These are phyloP conservation scores for Pholiota microspora DNA, from an alignment of 768 basidiomycete genomes.

Conservation along the genomic window DNA sequence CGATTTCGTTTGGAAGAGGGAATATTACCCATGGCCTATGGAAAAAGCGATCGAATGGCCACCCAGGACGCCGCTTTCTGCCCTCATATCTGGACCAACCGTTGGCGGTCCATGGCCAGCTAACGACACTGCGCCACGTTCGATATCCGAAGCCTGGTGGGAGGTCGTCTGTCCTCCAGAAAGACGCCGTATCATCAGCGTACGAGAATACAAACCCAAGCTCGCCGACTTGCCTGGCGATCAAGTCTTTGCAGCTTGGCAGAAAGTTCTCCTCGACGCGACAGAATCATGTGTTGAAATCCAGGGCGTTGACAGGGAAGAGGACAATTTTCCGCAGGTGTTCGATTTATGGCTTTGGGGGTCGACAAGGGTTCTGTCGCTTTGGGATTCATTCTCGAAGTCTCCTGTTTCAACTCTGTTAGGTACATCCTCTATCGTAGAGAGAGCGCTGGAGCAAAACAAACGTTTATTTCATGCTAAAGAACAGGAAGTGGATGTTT, in stretches of 20 bases:
- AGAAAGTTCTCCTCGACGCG: neutral
- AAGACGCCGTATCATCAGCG: neutral
- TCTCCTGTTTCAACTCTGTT: conserved; percentile 41
- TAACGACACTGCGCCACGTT: neutral
- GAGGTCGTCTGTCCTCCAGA: neutral
- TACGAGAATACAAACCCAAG: neutral
- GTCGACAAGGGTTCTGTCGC: conserved; percentile 30
- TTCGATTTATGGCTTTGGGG: conserved; percentile 46
- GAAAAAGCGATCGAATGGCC: conserved; percentile 23
- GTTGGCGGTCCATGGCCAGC: conserved; percentile 39
- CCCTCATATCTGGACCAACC: conserved; percentile 40
- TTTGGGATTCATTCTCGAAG: conserved; percentile 42
- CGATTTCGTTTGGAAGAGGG: conserved; percentile 39
- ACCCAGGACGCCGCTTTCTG: conserved; percentile 35
- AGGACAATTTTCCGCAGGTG: conserved; percentile 37
- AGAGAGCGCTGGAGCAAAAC: conserved; percentile 40
- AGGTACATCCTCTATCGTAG: conserved; percentile 37
- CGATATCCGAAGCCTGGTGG: neutral
- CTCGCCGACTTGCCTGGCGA: neutral
- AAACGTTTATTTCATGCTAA: conserved; percentile 34
- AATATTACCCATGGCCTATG: conserved; percentile 42
- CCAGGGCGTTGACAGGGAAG: neutral
- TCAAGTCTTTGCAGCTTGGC: neutral
- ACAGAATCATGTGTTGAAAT: neutral
- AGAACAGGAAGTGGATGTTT: conserved; percentile 23